A percentile compares a stretch with the other conserved stretches of the same genome.
These are phyloP conservation scores for Elaeis oleifera DNA, from an alignment of 202 grass and related monocot species.

Conservation along the genomic window DNA sequence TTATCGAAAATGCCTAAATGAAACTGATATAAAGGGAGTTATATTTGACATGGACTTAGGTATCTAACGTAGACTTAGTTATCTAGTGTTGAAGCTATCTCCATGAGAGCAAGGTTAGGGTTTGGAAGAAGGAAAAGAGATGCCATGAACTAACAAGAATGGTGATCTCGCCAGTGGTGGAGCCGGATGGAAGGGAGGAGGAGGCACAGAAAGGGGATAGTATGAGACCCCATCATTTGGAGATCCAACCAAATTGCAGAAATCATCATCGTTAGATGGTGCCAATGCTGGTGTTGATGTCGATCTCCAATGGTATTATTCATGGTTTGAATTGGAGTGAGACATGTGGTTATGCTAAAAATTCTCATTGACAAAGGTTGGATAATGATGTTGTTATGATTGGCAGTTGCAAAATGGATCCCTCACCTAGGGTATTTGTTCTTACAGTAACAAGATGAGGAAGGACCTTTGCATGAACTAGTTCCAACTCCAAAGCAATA, in stretches of 20 bases:
- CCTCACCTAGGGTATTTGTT: not conserved
- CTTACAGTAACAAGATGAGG: not conserved
- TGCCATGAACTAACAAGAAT: too few species aligned
- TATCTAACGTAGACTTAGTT: too few species aligned
- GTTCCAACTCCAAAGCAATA: not conserved
- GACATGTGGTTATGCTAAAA: not conserved
- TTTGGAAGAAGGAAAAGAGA: too few species aligned
- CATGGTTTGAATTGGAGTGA: constrained; percentile 5
- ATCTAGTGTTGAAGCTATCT: too few species aligned
- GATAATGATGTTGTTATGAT: not conserved
- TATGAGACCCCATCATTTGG: not conserved
- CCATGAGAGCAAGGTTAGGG: too few species aligned
- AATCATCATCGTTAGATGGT: not conserved
- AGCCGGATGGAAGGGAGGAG: too few species aligned
- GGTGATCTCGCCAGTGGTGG: too few species aligned
- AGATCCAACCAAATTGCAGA: not conserved
- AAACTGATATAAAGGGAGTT: too few species aligned
- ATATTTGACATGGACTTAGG: too few species aligned
- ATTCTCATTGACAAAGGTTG: not conserved
- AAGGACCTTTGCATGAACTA: not conserved
- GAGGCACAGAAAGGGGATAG: too few species aligned
- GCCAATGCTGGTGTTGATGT: not conserved
- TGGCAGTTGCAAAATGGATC: too few species aligned
- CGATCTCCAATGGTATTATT: not conserved
- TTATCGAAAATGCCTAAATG: too few species aligned